phyloP scores from a whole-genome alignment of 257 asterid species.

The Gardenia jasminoides region DNA sequence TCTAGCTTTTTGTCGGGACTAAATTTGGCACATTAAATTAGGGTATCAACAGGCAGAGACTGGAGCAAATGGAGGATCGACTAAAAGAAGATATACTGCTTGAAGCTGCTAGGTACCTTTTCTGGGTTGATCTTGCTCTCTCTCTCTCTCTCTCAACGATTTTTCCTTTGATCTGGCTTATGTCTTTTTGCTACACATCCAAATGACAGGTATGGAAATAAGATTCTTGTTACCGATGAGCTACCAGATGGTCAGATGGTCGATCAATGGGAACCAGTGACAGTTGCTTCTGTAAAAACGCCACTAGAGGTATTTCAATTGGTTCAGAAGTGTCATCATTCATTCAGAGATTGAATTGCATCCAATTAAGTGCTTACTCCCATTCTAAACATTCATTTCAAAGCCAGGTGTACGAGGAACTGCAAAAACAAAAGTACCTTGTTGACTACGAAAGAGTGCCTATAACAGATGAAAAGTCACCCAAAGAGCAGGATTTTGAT shows the following conservation, averaged over 20 bases:
- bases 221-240: conserved; percentile 97
- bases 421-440: conserved; percentile 67
- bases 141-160: not conserved
- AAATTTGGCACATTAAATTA: conserved; percentile 61
- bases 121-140: not conserved
- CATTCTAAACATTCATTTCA: conserved; percentile 17
- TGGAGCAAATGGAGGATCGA: conserved; percentile 98
- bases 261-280: conserved; percentile 98
- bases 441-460: conserved; percentile 97
- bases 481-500: conserved; percentile 97
- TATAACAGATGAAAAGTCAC: conserved; percentile 91
- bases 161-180: not conserved
- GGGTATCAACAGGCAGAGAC: conserved; percentile 97
- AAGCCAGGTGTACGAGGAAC: conserved; percentile 82
- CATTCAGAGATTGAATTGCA: conserved; percentile 6
- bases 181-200: conserved; percentile 20
- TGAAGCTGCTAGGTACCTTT: conserved; percentile 80
- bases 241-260: conserved; percentile 99
- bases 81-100: conserved; percentile 82
- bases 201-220: conserved; percentile 85
- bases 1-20: conserved; percentile 33
- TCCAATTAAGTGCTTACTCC: conserved; percentile 23
- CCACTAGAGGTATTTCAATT: conserved; percentile 69
- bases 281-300: conserved; percentile 75
- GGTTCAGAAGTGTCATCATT: not conserved